phyloP scores from a whole-genome alignment of 768 basidiomycete genomes.

The Phylloporus rhodoxanthus region DNA sequence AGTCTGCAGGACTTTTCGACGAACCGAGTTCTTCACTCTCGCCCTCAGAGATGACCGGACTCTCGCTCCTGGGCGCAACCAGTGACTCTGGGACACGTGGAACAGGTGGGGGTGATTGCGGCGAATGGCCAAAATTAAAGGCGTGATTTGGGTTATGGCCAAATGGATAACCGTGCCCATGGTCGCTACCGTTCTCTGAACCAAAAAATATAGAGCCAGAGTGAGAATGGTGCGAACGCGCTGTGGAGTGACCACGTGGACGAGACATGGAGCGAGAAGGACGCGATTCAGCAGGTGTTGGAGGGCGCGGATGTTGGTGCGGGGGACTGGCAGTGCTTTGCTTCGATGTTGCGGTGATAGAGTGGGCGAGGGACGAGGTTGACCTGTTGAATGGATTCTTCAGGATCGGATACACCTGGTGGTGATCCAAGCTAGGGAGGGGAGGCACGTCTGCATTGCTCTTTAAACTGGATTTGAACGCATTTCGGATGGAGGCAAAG shows the following conservation, averaged over 20 bases:
- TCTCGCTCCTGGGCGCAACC: constrained; percentile 46
- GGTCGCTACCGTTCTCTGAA: constrained; percentile 70
- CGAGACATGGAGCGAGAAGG: constrained; percentile 35
- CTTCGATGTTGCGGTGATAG: constrained; percentile 35
- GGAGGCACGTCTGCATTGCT: constrained; percentile 65
- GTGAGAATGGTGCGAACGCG: constrained; percentile 74
- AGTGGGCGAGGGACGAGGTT: constrained; percentile 62
- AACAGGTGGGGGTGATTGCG: constrained; percentile 68
- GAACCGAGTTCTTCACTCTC: constrained; percentile 59
- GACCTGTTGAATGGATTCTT: constrained; percentile 83
- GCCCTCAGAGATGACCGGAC: constrained; percentile 50
- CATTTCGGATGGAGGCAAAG: constrained; percentile 81
- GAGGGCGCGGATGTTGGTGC: constrained; percentile 45
- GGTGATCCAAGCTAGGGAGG: constrained; percentile 60
- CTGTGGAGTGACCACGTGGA: constrained; percentile 51
- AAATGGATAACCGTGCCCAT: constrained; percentile 40
- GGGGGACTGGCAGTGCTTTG: constrained; percentile 45
- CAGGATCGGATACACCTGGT: constrained; percentile 61
- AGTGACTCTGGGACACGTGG: constrained; percentile 68
- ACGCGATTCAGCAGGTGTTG: constrained; percentile 47
- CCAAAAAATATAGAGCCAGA: constrained; percentile 67
- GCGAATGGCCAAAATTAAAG: constrained; percentile 22
- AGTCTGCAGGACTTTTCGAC: constrained; percentile 81
- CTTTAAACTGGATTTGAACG: constrained; percentile 59
- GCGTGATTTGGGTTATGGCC: constrained; percentile 25